Evolutionary conservation across 2,329 filamentous ascomycete genomes (phyloP).

Genomic region (Berkeleyomyces rouxiae): DNA sequence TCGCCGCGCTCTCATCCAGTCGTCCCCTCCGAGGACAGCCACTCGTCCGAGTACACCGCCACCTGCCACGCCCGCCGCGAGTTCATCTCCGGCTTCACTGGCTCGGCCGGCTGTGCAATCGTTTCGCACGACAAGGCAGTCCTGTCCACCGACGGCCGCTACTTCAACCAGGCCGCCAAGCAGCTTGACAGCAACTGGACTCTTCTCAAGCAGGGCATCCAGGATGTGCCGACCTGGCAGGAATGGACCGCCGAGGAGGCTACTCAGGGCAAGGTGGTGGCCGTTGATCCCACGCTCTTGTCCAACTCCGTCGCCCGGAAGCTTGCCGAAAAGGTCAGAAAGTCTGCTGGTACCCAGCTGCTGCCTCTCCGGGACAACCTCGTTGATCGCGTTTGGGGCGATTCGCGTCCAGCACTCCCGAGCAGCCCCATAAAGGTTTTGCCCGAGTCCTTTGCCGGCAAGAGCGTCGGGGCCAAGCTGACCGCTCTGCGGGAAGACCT

Average conservation of each 20-base stretch:
- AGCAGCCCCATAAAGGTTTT: conserved; percentile 61
- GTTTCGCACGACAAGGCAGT: conserved; percentile 75
- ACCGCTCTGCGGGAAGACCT: conserved; percentile 78
- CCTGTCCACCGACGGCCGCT: conserved; percentile 85
- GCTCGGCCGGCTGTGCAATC: conserved; percentile 85
- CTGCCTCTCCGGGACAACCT: conserved; percentile 65
- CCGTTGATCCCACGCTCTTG: conserved; percentile 78
- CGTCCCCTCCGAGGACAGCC: conserved; percentile 89
- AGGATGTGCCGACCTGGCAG: conserved; percentile 92
- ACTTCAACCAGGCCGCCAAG: conserved; percentile 90
- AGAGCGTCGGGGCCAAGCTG: conserved; percentile 67
- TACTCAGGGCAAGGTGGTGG: conserved; percentile 73
- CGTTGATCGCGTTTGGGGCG: conserved; percentile 78
- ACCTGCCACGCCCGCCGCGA: conserved; percentile 83
- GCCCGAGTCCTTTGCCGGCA: conserved; percentile 59
- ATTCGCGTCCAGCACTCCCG: conserved; percentile 55
- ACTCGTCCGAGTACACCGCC: conserved; percentile 96
- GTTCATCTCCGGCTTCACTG: conserved; percentile 86
- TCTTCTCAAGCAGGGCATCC: conserved; percentile 79
- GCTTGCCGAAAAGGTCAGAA: conserved; percentile 71
- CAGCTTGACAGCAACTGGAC: conserved; percentile 87
- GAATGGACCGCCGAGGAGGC: conserved; percentile 85
- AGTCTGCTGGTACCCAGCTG: conserved; percentile 63
- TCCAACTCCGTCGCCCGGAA: conserved; percentile 49
- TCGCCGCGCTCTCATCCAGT: conserved; percentile 36